Evolutionary conservation across 179 eudicot species (phyloP), one percentile per base, ranked within the genome.

Genomic region (Sideroxylon spinosum): DNA sequence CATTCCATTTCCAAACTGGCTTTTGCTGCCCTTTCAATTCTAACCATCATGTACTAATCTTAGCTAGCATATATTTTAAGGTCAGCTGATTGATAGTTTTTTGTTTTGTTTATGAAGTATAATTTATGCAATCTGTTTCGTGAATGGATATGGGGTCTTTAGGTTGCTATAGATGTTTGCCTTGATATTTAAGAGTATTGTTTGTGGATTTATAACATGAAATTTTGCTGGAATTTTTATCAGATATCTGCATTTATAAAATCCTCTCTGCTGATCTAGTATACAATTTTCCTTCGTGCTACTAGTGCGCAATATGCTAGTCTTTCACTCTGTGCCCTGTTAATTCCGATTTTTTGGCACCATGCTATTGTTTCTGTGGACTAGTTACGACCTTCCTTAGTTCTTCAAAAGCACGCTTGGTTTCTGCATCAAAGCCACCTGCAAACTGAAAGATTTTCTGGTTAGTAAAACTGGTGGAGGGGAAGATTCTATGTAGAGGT

Each of bases 351-450:
- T 52, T 59, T 59, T 66, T 76, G 53, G 19, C 4, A 9, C 25
- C 37, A 32, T 68, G n/a, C 78, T 77, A 77, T 32, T 74, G 65
- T 69, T 78, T 82, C 10, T 74, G 71, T 48, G 53, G 44, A 48
- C 50, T 5, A 16, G 63, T 79, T 76, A 75, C 82, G 48, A 81
- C 66, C 66, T 76, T 65, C 79, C 77, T 84, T 52, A 92, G 82
- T 75, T 89, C 86, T 59, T 90, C 91, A 71, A 92, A 92, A 57
- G 86, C 88, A 17, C 66, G 72, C 85, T 76, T 80, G 48, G 92
- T 87, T 28, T 90, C 92, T 49, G 76, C 66, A 22, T 92, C 92
- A 79, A 87, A 92, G 53, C 97, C 97, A 29, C 97, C 91, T 82
- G 91, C 90, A 85, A 92, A 90, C 97, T 92, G 90, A 16, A 80